Base-by-base conservation (phyloP, 805 yeast species). In the Lachancea mirantina region DNA sequence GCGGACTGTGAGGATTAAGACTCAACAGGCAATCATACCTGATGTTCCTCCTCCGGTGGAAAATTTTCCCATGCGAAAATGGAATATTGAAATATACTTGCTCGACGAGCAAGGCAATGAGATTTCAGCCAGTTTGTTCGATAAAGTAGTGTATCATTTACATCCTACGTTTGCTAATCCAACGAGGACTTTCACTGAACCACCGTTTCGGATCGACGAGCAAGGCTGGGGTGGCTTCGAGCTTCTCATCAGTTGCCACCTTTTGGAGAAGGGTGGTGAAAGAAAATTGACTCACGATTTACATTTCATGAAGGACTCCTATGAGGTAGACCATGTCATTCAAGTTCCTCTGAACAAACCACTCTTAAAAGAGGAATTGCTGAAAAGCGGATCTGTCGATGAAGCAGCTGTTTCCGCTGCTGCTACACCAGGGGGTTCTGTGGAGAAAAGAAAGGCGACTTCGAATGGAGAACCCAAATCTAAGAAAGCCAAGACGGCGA, bases 221-320 rank as follows among this genome's bases (percentile, higher is more conserved):
- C 79, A 84, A 63, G 98, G 98, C 32, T 89, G 98, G 97, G 98
- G 97, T 57, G 97, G 89, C 46, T 89, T 89, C 51, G 96, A 88
- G 52, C 71, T 92, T 55, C 83, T 83, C 23, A 78, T 92, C 40
- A 70, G 82, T 20, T 65, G 88, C 26, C 81, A 81, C 40, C 64
- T 83, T 27, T 69, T 79, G 13, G 97, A 94, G 39, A 83, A 81
- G 52, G 82, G 79, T 34, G 97, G 97, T 30, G 96, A 88, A 57
- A 72, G 81, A 41, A 83, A 83, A 53, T 59, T 92, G 36, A 75
- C 73, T 49, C 97, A 92, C 55, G 98, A 89, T 60, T 73, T 89
- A 55, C 87, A 87, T 59, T 92, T 89, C 59, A 61, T 72, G 41
- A 74, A 79, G 55, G 85, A 82, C 52, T 72, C 74, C 41, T 88